These are phyloP conservation scores for Didymella exigua DNA, from an alignment of 2,329 filamentous ascomycete species.

Conservation along the genomic window DNA sequence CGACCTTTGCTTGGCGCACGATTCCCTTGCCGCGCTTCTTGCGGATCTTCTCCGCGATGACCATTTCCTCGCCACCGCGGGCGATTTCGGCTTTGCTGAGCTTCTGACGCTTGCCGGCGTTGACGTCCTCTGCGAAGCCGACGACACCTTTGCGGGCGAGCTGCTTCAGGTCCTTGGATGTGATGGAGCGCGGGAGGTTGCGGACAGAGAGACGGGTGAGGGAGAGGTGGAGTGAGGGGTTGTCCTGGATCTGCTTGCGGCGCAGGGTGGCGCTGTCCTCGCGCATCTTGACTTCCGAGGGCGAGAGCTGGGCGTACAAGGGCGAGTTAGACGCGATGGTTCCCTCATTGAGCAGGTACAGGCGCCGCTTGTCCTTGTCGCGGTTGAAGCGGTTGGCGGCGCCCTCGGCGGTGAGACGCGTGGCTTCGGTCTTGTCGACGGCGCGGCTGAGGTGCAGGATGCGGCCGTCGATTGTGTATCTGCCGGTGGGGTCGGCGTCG, in stretches of 20 bases:
- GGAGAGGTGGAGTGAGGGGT: conserved; percentile 86
- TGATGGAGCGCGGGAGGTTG: conserved; percentile 84
- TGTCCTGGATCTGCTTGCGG: conserved; percentile 86
- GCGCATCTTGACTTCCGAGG: conserved; percentile 83
- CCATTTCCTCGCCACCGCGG: conserved; percentile 79
- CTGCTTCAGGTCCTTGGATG: conserved; percentile 86
- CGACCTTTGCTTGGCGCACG: conserved; percentile 90
- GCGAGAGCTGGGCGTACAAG: conserved; percentile 75
- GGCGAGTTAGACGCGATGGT: conserved; percentile 78
- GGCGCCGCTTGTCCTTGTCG: conserved; percentile 85
- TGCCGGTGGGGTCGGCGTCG: conserved; percentile 76
- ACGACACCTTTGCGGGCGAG: conserved; percentile 92
- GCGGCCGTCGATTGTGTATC: conserved; percentile 89
- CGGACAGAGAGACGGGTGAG: conserved; percentile 88
- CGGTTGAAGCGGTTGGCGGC: conserved; percentile 65
- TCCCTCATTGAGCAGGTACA: conserved; percentile 88
- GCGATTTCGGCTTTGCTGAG: conserved; percentile 88
- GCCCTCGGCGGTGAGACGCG: conserved; percentile 73
- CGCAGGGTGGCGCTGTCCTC: conserved; percentile 86
- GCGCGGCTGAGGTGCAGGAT: conserved; percentile 84
- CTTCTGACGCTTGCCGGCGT: conserved; percentile 72
- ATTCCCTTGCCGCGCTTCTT: conserved; percentile 84
- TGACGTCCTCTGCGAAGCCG: conserved; percentile 90
- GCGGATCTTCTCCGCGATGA: conserved; percentile 77
- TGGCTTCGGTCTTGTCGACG: conserved; percentile 81